Evolutionary conservation across 495 filamentous ascomycete species (phyloP).

Genomic region (Aspergillus homomorphus): DNA sequence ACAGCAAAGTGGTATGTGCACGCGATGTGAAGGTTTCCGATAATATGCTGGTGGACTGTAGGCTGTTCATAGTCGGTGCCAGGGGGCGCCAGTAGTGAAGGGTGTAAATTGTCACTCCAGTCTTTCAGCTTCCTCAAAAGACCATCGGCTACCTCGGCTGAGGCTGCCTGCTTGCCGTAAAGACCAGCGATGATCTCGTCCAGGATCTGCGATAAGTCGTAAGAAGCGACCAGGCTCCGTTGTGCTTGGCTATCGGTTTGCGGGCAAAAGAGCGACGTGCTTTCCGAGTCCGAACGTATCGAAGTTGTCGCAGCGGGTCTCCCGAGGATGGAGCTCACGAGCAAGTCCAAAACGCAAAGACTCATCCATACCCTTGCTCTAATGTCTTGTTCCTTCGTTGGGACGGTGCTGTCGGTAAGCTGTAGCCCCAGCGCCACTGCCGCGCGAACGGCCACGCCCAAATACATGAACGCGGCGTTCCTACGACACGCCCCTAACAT

Average conservation of each 20-base stretch:
- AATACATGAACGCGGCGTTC: slow-evolving; percentile 49
- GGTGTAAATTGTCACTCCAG: slow-evolving; percentile 35
- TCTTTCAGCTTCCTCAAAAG: slow-evolving; percentile 33
- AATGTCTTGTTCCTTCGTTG: slow-evolving; percentile 1
- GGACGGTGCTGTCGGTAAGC: slow-evolving; percentile 5
- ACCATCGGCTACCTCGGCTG: slow-evolving; percentile 31
- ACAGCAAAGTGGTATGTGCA: slow-evolving; percentile 45
- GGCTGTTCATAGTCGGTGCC: slow-evolving; percentile 17
- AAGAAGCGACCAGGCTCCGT: slow-evolving; percentile 33
- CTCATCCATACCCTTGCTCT: slow-evolving; percentile 42
- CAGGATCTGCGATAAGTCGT: slow-evolving; percentile 31
- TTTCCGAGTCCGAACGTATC: slow-evolving; percentile 22
- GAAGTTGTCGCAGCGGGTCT: slow-evolving; percentile 36
- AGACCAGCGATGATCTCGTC: slow-evolving; percentile 35
- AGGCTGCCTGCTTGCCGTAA: slow-evolving; percentile 32
- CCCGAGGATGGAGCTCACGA: slow-evolving; percentile 43
- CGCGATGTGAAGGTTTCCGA: slow-evolving; percentile 40
- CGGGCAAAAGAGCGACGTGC: slow-evolving; percentile 1
- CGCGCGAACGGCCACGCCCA: slow-evolving; percentile 43
- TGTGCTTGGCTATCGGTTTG: slow-evolving; percentile 7
- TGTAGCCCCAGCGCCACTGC: slow-evolving; percentile 45
- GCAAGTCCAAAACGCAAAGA: slow-evolving; percentile 41
- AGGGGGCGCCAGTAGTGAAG: slow-evolving; percentile 24
- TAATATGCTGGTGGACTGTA: slow-evolving; percentile 27
- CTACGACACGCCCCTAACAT: slow-evolving; percentile 48